Evolutionary conservation across 352 stramenopile genomes (phyloP), one percentile per base, ranked within the genome.

Genomic region (Globisporangium paroecandrum): DNA sequence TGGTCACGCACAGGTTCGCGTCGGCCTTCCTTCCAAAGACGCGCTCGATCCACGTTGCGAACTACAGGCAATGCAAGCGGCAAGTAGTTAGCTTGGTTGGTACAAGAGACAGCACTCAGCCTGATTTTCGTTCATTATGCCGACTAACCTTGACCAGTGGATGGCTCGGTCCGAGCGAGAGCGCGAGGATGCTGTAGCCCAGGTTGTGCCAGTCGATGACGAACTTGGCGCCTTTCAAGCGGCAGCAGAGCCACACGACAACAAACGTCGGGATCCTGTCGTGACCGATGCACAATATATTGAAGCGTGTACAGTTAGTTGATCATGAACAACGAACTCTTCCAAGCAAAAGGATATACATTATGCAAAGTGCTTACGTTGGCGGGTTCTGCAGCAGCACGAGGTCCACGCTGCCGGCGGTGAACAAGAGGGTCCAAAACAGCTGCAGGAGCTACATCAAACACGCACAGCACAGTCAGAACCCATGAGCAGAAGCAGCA

Each of bases 191-290:
- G 64, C 94, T 99, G 83, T 97, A 99, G 34, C 97, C 98, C 41
- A 99, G 76, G 82, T 99, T 99, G 79, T 99, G 98, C 98, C 98
- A 99, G 76, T 99, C 98, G 70, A 99, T 97, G 15, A 99, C 85
- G 59, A 99, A 95, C 61, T 89, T 89, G 32, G 97, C 89, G 24
- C 88, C 74, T 25, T 97, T 91, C 29, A 93, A 66, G 6, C 76
- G 73, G 36, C 77, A 83, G 32, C 83, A 87, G 9, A 97, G 34
- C 78, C 83, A 98, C 53, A 94, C 85, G 8, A 99, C 82, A 7
- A 97, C 74, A 51, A 99, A 86, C 24, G 97, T 97, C 20, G 98
- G 98, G 65, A 99, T 97, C 24, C 91, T 97, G 47, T 54, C 22
- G 36, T 22, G 7, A 20, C 27, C 12, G 8, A 62, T 12, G 43